Evolutionary conservation across 768 basidiomycete genomes (phyloP), one percentile per base, ranked within the genome.

Genomic region (Cystofilobasidium capitatum): DNA sequence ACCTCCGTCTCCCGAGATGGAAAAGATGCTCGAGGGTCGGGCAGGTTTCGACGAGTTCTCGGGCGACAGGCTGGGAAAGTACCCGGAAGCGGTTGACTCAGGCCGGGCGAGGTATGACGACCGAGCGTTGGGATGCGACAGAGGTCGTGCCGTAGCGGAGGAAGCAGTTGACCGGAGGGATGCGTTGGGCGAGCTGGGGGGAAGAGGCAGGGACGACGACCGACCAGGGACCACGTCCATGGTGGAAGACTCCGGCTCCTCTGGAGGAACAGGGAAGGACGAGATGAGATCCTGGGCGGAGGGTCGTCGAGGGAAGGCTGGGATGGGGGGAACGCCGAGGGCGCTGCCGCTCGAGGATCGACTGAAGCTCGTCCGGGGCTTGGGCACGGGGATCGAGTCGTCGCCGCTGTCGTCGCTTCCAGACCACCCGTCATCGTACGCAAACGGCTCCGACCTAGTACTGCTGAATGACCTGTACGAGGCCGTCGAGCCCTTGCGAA

Each of bases 401-500:
- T 55, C 29, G 5, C 33, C 31, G 31, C 51, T 55, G 51, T 55
- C 51, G 31, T 55, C 51, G 51, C 51, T 55, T 9, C 51, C 51
- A 1, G 51, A 55, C 51, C 51, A 55, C 9, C 51, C 51, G 13
- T 55, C 51, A 31, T 55, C 51, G 51, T 55, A 55, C 26, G 51
- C 51, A 20, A 55, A 55, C 29, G 51, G 51, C 16, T 55, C 51
- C 29, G 51, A 55, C 51, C 29, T 8, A 3, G 17, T 33, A 31
- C 51, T 55, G 31, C 31, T 55, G 51, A 55, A 31, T 7, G 51
- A 55, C 31, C 26, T 10, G 29, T 55, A 55, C 8, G 51, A 55
- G 8, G 51, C 51, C 12, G 26, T 55, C 31, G 51, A 55, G 10
- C 51, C 31, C 51, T 55, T 55, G 31, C 51, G 51, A 26, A 55